Evolutionary conservation across 306 rosid genomes (phyloP).

Genomic region (Macrotyloma uniflorum): DNA sequence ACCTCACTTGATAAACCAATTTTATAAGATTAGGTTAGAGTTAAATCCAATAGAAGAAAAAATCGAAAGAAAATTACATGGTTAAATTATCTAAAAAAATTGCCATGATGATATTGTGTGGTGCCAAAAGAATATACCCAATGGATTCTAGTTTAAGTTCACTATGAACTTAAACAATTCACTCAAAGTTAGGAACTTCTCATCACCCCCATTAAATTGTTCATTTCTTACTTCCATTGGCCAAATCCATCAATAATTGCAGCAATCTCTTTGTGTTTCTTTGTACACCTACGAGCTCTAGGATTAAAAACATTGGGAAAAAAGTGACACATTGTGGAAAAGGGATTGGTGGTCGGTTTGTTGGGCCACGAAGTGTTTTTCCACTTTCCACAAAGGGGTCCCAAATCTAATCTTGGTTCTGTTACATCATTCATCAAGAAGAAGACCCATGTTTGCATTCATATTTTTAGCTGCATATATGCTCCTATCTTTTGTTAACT

Average conservation of each 20-base stretch:
- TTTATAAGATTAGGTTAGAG: no score
- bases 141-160: not conserved
- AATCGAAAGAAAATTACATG: no score
- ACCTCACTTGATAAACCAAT: no score
- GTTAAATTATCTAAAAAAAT: no score
- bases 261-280: conserved; percentile 37
- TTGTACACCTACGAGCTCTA: conserved; percentile 14
- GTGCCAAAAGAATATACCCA: conserved; percentile 32
- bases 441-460: not conserved
- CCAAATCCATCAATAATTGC: conserved; percentile 18
- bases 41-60: no score
- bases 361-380: conserved; percentile 4
- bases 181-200: conserved; percentile 12
- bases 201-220: conserved; percentile 4
- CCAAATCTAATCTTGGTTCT: not conserved
- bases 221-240: not conserved
- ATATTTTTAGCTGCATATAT: not conserved
- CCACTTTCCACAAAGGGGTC: conserved; percentile 38
- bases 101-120: not conserved
- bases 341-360: conserved; percentile 42
- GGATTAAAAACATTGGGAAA: conserved; percentile 5
- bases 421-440: conserved; percentile 11
- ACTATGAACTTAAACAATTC: not conserved
- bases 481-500: not conserved
- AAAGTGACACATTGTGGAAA: conserved; percentile 29